Conservation (phyloP, 495 filamentous ascomycete genomes). For the Physcia stellaris region DNA sequence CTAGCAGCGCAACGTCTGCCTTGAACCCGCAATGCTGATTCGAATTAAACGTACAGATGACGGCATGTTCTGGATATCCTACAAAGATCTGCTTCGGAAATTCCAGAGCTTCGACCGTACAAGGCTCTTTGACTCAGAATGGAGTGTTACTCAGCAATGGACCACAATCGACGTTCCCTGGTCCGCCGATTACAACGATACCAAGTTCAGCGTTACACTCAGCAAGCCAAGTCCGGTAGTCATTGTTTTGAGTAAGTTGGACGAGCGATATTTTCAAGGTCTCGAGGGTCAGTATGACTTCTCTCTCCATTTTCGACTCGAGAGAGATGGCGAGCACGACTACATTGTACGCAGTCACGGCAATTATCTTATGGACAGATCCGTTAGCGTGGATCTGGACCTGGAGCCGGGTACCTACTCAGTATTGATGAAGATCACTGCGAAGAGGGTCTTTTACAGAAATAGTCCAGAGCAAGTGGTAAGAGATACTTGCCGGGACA, state of each 20-base stretch:
- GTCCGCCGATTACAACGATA: constrained; percentile 72
- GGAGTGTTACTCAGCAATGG: constrained; percentile 77
- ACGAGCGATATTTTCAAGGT: constrained; percentile 73
- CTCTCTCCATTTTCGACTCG: constrained; percentile 64
- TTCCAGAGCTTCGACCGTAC: constrained; percentile 77
- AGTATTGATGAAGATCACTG: constrained; percentile 67
- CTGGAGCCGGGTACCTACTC: constrained; percentile 73
- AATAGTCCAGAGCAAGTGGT: constrained; percentile 56
- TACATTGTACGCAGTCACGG: constrained; percentile 73
- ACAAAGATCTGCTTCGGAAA: constrained; percentile 70
- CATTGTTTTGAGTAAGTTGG: constrained; percentile 57
- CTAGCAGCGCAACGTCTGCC: no score
- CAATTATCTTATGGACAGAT: constrained; percentile 57
- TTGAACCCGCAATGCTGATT: no score
- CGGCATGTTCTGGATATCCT: constrained; percentile 54
- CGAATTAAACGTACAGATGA: constrained; percentile 6
- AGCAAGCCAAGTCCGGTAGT: constrained; percentile 55
- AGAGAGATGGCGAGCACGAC: constrained; percentile 66
- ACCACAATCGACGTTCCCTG: constrained; percentile 73
- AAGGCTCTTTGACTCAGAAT: constrained; percentile 71
- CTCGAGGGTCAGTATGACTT: constrained; percentile 74
- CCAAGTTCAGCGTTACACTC: constrained; percentile 63
- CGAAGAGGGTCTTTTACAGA: constrained; percentile 36
- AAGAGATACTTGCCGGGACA: constrained; percentile 40
- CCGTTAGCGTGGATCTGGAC: constrained; percentile 68